Percentiles rank a stretch among this genome's conserved stretches.
Conservation (phyloP, 345 rosid genomes). For the Bruguiera parviflora region DNA sequence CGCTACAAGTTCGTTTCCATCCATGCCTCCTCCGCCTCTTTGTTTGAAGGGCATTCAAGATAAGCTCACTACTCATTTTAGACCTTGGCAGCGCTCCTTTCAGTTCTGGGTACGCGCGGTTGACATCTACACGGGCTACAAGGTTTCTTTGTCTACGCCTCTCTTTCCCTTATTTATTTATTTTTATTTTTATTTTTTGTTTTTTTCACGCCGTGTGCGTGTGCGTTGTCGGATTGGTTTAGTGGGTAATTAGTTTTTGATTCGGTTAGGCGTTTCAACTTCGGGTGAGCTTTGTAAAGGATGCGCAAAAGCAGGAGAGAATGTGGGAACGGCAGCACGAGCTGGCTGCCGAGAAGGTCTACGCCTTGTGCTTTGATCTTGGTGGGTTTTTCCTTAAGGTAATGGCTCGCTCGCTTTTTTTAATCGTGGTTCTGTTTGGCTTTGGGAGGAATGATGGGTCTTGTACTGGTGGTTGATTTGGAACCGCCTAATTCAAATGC, state of each 20-base stretch:
- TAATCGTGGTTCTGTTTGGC: background rate
- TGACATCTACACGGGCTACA: slow-evolving; percentile 81
- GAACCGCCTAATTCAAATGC: background rate
- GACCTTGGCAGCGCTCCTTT: slow-evolving; percentile 88
- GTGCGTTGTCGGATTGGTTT: slow-evolving; percentile 9
- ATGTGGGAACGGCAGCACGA: slow-evolving; percentile 94
- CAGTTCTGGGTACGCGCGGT: slow-evolving; percentile 90
- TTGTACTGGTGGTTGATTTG: background rate
- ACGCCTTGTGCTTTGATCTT: slow-evolving; percentile 78
- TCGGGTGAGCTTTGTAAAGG: slow-evolving; percentile 71
- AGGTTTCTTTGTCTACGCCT: slow-evolving; percentile 39
- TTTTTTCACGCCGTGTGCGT: background rate
- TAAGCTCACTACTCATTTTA: slow-evolving; percentile 46
- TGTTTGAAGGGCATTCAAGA: slow-evolving; percentile 63
- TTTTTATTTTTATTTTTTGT: no score
- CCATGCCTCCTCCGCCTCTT: slow-evolving; percentile 13
- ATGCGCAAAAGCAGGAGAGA: slow-evolving; percentile 61
- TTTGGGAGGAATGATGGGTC: background rate
- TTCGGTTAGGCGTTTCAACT: slow-evolving; percentile 61
- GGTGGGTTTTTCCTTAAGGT: slow-evolving; percentile 99
- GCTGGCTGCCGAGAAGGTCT: slow-evolving; percentile 79
- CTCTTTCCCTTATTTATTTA: no score
- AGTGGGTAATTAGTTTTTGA: slow-evolving; percentile 15
- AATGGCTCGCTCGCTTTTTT: slow-evolving; percentile 13
- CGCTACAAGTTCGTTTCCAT: no score